These are phyloP conservation scores for Ceratorhiza oryzae-sativae DNA, from an alignment of 1,284 basidiomycete species.

Conservation along the genomic window DNA sequence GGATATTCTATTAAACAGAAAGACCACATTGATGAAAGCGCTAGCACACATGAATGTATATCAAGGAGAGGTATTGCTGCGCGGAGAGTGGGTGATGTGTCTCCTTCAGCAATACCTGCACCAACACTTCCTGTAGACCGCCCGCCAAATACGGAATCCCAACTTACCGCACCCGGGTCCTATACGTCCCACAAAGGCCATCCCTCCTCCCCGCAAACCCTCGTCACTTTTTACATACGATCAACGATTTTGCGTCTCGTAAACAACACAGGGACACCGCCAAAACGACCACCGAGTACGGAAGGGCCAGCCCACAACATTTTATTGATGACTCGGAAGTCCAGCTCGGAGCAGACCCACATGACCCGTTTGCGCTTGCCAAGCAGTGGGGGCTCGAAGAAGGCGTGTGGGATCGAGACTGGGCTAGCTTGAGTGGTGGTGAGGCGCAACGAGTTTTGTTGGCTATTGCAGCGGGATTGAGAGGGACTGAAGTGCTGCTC, in stretches of 20 bases:
- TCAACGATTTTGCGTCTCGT: slow-evolving; percentile 66
- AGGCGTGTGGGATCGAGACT: slow-evolving; percentile 76
- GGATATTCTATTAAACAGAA: slow-evolving; percentile 54
- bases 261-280: slow-evolving; percentile 41
- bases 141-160: slow-evolving; percentile 56
- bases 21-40: slow-evolving; percentile 83
- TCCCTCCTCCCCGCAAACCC: slow-evolving; percentile 83
- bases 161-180: slow-evolving; percentile 73
- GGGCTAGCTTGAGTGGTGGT: slow-evolving; percentile 81
- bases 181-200: slow-evolving; percentile 86
- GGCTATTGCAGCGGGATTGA: slow-evolving; percentile 73
- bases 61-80: slow-evolving; percentile 67
- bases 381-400: slow-evolving; percentile 70
- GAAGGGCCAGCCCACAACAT: slow-evolving; percentile 11
- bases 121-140: not conserved
- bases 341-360: slow-evolving; percentile 46
- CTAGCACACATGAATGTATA: slow-evolving; percentile 80
- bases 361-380: slow-evolving; percentile 64
- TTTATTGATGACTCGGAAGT: slow-evolving; percentile 41
- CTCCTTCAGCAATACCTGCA: not conserved
- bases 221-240: slow-evolving; percentile 67
- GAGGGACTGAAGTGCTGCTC: slow-evolving; percentile 79
- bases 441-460: slow-evolving; percentile 83
- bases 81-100: slow-evolving; percentile 64
- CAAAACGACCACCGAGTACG: not conserved